Percentiles rank a stretch among this genome's conserved stretches.
phyloP scores from a whole-genome alignment of 257 asterid genomes.

The Oldenlandia corymbosa region DNA sequence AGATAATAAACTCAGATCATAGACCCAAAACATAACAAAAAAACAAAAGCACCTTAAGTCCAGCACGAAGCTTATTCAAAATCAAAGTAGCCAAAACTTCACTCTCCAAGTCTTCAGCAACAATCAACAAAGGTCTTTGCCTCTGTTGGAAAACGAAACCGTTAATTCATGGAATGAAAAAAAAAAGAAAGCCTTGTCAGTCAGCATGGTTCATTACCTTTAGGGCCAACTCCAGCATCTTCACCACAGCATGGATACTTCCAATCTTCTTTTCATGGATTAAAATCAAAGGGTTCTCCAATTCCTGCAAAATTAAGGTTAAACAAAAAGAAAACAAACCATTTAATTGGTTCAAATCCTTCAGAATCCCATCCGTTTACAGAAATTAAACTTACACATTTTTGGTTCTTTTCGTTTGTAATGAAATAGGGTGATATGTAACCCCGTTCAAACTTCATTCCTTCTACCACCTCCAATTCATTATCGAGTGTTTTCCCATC shows the following conservation, averaged over 20 bases:
- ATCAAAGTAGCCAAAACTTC: slow-evolving; percentile 52
- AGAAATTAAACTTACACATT: slow-evolving; percentile 33
- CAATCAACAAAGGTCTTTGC: slow-evolving; percentile 50
- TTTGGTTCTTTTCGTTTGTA: slow-evolving; percentile 48
- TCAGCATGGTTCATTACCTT: slow-evolving; percentile 26
- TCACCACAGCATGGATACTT: slow-evolving; percentile 35
- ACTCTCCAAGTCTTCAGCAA: slow-evolving; percentile 52
- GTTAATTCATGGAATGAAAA: background rate
- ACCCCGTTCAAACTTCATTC: slow-evolving; percentile 60
- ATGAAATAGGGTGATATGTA: slow-evolving; percentile 56
- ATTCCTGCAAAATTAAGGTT: slow-evolving; percentile 40
- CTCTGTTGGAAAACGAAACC: slow-evolving; percentile 21
- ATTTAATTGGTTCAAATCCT: background rate
- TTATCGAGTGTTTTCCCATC: slow-evolving; percentile 49
- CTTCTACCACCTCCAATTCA: slow-evolving; percentile 59
- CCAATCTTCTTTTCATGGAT: slow-evolving; percentile 55
- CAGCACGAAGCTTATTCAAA: slow-evolving; percentile 57
- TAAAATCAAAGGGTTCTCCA: slow-evolving; percentile 51
- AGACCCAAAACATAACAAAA: no score
- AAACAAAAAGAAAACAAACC: background rate
- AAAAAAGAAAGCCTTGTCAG: background rate
- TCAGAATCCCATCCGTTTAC: background rate
- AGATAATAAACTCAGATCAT: background rate
- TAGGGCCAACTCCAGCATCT: slow-evolving; percentile 44
- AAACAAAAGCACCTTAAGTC: slow-evolving; percentile 34